These are phyloP conservation scores for Breynia disticha DNA, from an alignment of 441 rosid genomes.

Conservation along the genomic window DNA sequence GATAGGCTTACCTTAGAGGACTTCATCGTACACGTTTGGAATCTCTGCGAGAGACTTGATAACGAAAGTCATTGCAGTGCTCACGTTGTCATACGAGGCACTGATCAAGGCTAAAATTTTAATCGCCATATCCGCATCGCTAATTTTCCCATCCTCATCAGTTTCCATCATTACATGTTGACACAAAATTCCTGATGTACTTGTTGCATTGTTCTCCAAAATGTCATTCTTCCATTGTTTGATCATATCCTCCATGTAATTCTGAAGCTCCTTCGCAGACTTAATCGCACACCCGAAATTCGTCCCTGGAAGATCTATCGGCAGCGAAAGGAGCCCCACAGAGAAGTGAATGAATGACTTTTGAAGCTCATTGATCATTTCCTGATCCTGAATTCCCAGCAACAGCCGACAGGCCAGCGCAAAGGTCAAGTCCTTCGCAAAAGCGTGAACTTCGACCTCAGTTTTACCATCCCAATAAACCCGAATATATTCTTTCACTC, in stretches of 20 bases:
- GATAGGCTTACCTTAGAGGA: constrained; percentile 19
- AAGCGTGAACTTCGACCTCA: constrained; percentile 21
- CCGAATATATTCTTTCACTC: constrained; percentile 17
- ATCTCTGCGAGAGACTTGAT: constrained; percentile 26
- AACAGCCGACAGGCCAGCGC: constrained; percentile 28
- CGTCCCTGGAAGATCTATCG: constrained; percentile 30
- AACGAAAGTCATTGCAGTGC: constrained; percentile 29
- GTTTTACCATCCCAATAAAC: constrained; percentile 18
- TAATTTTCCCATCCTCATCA: neutral
- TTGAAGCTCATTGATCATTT: constrained; percentile 12
- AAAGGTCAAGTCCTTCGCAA: constrained; percentile 28
- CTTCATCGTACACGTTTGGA: constrained; percentile 25
- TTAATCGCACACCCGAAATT: constrained; percentile 20
- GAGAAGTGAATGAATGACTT: constrained; percentile 17
- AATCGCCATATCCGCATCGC: constrained; percentile 23
- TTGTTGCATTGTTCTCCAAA: neutral
- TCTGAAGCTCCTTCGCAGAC: constrained; percentile 22
- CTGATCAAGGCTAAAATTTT: constrained; percentile 27
- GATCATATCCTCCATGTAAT: constrained; percentile 17
- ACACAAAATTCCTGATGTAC: constrained; percentile 16
- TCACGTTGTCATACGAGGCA: constrained; percentile 29
- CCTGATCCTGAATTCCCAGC: constrained; percentile 22
- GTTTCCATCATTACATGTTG: constrained; percentile 18
- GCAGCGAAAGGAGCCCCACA: constrained; percentile 25
- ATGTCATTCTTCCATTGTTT: constrained; percentile 20